Conservation (phyloP, 768 basidiomycete genomes). For the Tulasnella sp. region DNA sequence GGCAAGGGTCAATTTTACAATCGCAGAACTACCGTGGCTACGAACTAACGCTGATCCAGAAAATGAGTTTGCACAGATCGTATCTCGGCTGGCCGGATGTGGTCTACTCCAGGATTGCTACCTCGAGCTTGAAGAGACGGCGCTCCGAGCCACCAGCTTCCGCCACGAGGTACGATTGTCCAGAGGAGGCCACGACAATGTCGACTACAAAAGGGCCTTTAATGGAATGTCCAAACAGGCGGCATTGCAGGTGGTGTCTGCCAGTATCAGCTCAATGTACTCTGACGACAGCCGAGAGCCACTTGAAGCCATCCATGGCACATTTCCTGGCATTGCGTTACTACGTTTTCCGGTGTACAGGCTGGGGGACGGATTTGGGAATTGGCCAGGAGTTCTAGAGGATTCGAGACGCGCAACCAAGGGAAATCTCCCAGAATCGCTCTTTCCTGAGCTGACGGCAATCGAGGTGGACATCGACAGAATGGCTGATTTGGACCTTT, state of each 20-base stretch:
- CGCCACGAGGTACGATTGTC: background rate
- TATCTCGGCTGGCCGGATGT: background rate
- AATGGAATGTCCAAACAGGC: background rate
- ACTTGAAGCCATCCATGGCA: background rate
- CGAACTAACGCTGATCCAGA: background rate
- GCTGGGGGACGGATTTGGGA: background rate
- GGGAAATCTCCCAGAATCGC: background rate
- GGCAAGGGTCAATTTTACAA: background rate
- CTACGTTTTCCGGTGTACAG: background rate
- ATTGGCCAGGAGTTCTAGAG: background rate
- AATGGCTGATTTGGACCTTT: background rate
- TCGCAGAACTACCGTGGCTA: background rate
- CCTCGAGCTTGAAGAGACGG: background rate
- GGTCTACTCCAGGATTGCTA: background rate
- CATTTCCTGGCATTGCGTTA: background rate
- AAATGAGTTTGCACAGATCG: background rate
- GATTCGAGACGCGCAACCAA: background rate
- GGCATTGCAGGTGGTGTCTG: background rate
- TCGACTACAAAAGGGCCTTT: background rate
- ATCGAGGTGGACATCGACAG: background rate
- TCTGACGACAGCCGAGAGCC: background rate
- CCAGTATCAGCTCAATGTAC: background rate
- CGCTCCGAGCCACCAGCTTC: background rate
- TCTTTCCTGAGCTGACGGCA: background rate
- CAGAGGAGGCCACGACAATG: background rate